Percentiles rank a stretch among this genome's conserved stretches.
These are phyloP conservation scores for Penicillium psychrofluorescens DNA, from an alignment of 495 filamentous ascomycete species.

Conservation along the genomic window DNA sequence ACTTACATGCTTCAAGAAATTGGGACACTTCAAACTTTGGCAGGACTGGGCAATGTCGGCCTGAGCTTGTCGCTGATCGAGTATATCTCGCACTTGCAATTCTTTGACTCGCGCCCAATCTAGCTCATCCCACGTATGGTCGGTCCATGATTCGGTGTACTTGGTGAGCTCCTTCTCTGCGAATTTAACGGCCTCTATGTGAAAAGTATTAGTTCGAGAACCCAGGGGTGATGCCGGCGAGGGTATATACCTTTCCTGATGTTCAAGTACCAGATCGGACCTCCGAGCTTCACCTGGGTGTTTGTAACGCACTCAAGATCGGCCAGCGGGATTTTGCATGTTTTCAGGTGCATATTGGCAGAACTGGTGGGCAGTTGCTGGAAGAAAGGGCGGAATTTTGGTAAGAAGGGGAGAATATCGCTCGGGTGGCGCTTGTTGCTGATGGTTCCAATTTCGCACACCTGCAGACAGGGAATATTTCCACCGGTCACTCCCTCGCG, in stretches of 20 bases:
- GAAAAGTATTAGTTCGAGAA: slow-evolving; percentile 2
- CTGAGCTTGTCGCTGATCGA: slow-evolving; percentile 58
- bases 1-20: slow-evolving; percentile 81
- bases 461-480: slow-evolving; percentile 57
- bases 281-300: slow-evolving; percentile 56
- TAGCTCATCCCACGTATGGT: slow-evolving; percentile 73
- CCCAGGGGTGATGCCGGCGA: no score
- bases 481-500: slow-evolving; percentile 61
- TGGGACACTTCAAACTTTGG: slow-evolving; percentile 56
- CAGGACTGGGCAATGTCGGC: slow-evolving; percentile 49
- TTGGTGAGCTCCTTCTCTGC: slow-evolving; percentile 55
- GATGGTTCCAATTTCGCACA: slow-evolving; percentile 64
- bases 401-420: slow-evolving; percentile 73
- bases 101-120: slow-evolving; percentile 76
- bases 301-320: slow-evolving; percentile 80
- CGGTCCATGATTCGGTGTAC: slow-evolving; percentile 62
- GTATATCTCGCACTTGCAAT: slow-evolving; percentile 63
- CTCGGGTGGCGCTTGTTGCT: slow-evolving; percentile 60
- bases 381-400: slow-evolving; percentile 54
- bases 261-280: slow-evolving; percentile 36
- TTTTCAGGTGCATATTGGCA: slow-evolving; percentile 57
- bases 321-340: slow-evolving; percentile 54
- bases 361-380: slow-evolving; percentile 46
- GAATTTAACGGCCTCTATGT: slow-evolving; percentile 32
- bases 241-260: slow-evolving; percentile 33